Conservation (phyloP, 192 early-diverging fungal species). For the Coemansia biformis region DNA sequence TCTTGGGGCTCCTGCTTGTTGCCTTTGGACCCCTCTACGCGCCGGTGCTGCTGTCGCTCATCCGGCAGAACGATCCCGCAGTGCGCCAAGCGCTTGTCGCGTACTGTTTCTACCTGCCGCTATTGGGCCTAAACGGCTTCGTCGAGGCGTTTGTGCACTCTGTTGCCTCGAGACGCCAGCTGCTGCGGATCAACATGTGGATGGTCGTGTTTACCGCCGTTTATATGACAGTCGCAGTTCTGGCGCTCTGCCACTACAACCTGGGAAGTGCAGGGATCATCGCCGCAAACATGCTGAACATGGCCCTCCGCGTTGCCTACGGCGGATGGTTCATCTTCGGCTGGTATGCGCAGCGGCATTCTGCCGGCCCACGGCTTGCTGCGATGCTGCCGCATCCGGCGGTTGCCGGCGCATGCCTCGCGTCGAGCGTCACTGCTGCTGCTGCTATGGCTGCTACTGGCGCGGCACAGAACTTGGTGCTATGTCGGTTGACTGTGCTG, state of each 20-base stretch:
- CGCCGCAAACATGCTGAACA: constrained; percentile 78
- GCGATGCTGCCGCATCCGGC: constrained; percentile 27
- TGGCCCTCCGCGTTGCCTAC: constrained; percentile 72
- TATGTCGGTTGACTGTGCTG: constrained; percentile 8
- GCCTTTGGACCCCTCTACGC: constrained; percentile 78
- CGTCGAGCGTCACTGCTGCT: constrained; percentile 10
- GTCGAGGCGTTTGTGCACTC: constrained; percentile 90
- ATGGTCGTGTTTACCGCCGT: constrained; percentile 70
- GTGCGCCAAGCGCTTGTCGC: constrained; percentile 58
- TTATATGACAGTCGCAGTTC: constrained; percentile 59
- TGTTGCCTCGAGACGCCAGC: constrained; percentile 62
- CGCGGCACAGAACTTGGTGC: background rate
- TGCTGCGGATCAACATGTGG: constrained; percentile 60
- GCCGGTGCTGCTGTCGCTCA: constrained; percentile 56
- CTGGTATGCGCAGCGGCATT: constrained; percentile 50
- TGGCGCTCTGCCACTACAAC: constrained; percentile 55
- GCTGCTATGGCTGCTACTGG: background rate
- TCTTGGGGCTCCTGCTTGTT: constrained; percentile 71
- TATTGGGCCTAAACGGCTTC: constrained; percentile 94
- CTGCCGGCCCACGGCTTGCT: constrained; percentile 7
- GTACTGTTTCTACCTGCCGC: constrained; percentile 88
- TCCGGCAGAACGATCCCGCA: constrained; percentile 51
- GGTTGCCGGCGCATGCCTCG: constrained; percentile 14
- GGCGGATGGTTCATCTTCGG: constrained; percentile 58
- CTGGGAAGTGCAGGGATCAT: constrained; percentile 77